Base-by-base conservation (phyloP, 371 early-diverging fungal genomes). In the Apophysomyces elegans region DNA sequence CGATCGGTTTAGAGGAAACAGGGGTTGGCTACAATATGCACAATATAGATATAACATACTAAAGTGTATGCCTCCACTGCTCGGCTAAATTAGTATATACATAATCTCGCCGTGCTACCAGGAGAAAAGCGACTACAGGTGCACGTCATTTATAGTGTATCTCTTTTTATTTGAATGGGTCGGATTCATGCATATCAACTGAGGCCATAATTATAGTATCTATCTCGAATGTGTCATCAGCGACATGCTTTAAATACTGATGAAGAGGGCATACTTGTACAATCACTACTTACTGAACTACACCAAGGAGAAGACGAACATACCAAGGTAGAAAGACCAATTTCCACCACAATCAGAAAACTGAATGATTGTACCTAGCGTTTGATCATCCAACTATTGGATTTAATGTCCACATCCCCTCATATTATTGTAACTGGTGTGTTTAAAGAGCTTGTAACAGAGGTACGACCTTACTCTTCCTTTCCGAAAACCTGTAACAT, bases 381-480 rank as follows among this genome's bases (percentile, higher is more conserved):
- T 8, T 1, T 50, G 21, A 50, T 50, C 4, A 50, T 50, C n/a
- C 54, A 21, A 50, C 21, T 21, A 50, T 21, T 50, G 21, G 54
- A 50, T 7, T 21, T 50, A 9, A 50, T 50, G 21, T 50, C 54
- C 4, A 50, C 8, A 35, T 50, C 54, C 21, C 54, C 54, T 21
- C 16, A 50, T 50, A 50, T 50, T 50, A 50, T 6, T 5, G 21
- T 21, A 50, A 21, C 21, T 50, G 7, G 2, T 16, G 21, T 21
- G 5, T 50, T 50, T 21, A 50, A 50, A 26, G 18, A 50, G 21
- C 7, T 78, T n/a, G 43, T 70, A 13, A 43, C 21, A 37, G 62
- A 73, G 67, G 73, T 73, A 68, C 36, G 14, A 21, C 21, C 21
- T 38, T 61, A 44, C 32, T 26, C 32, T 26, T 26, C 32, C 32